Percentiles rank a stretch among this genome's conserved stretches.
These are phyloP conservation scores for Fusarium scirpi DNA, from an alignment of 2,329 filamentous ascomycete genomes.

Conservation along the genomic window DNA sequence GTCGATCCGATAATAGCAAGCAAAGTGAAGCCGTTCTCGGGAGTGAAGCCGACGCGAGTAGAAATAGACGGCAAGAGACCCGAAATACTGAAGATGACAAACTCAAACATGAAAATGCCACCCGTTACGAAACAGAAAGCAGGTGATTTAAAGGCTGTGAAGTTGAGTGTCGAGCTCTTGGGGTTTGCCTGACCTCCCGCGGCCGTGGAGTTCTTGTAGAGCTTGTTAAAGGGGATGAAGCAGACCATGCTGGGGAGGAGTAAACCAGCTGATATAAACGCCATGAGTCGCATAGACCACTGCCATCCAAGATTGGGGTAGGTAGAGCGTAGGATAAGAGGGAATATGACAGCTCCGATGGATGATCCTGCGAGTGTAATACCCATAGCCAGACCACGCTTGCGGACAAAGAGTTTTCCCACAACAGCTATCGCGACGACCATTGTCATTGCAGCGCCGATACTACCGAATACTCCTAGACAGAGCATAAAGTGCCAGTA, in stretches of 20 bases:
- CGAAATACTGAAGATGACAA: conserved; percentile 61
- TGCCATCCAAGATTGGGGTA: conserved; percentile 49
- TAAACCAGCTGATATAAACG: conserved; percentile 46
- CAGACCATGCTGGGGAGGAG: conserved; percentile 49
- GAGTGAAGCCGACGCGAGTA: conserved; percentile 50
- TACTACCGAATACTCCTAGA: conserved; percentile 57
- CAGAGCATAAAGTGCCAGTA: conserved; percentile 64
- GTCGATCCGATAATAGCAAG: conserved; percentile 59
- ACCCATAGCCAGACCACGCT: conserved; percentile 45
- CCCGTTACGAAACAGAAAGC: conserved; percentile 57
- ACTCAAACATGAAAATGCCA: conserved; percentile 60
- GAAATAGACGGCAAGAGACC: conserved; percentile 61
- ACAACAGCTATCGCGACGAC: conserved; percentile 51
- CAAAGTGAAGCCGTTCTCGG: conserved; percentile 57
- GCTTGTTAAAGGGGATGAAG: conserved; percentile 51
- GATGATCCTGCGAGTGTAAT: conserved; percentile 44
- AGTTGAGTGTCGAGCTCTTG: conserved; percentile 50
- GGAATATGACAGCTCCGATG: conserved; percentile 50
- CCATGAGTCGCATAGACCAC: conserved; percentile 52
- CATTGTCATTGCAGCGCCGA: conserved; percentile 55
- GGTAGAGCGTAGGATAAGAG: conserved; percentile 50
- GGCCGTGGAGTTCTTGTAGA: conserved; percentile 9
- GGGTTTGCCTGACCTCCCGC: conserved; percentile 11
- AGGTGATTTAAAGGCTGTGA: conserved; percentile 55
- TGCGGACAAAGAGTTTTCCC: conserved; percentile 47